Conservation (phyloP, 2,329 filamentous ascomycete genomes). For the Fusarium humuli region DNA sequence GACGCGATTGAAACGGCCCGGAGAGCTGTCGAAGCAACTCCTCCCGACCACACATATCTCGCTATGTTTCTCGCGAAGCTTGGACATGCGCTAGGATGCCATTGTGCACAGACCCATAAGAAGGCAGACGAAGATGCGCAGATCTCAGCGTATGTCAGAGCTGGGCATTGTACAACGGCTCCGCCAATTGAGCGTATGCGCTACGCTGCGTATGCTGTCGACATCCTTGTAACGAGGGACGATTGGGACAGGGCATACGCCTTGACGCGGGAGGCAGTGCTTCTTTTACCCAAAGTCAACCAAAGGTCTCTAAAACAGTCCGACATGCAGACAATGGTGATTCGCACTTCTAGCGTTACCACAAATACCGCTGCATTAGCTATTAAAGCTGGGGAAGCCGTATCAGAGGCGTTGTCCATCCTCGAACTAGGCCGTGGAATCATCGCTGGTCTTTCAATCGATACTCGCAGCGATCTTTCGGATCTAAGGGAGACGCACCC, state of each 20-base stretch:
- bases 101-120: rapidly evolving
- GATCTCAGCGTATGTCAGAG: no score
- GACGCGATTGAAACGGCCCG: no score
- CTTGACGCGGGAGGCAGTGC: rapidly evolving
- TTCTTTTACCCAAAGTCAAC: neutral
- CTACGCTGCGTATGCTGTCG: rapidly evolving
- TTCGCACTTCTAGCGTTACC: no score
- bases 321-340: neutral
- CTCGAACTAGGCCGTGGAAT: neutral
- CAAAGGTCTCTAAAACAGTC: neutral
- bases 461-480: neutral
- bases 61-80: no score
- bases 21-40: no score
- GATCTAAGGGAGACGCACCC: rapidly evolving
- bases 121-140: no score
- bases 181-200: neutral
- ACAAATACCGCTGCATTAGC: neutral
- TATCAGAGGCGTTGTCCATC: neutral
- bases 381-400: neutral
- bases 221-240: rapidly evolving
- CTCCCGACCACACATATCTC: no score
- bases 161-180: no score
- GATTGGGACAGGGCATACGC: neutral
- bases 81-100: no score
- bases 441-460: neutral